Evolutionary conservation across 768 basidiomycete genomes (phyloP).

Genomic region (Lyophyllum shimeji): DNA sequence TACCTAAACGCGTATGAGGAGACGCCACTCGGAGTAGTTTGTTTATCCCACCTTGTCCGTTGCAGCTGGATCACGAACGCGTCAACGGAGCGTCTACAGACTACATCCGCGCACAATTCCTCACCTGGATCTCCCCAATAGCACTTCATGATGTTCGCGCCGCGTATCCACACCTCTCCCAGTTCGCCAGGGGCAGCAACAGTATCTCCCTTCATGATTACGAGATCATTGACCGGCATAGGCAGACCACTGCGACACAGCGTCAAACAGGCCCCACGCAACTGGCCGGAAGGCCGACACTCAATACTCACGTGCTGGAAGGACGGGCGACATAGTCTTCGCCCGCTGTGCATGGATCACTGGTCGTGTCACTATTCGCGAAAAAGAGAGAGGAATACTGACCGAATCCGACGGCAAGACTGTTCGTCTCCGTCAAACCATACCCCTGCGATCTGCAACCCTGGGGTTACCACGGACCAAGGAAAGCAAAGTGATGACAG

Average conservation of each 20-base stretch:
- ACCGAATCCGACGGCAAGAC: constrained; percentile 39
- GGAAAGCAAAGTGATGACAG: background rate
- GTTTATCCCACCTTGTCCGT: constrained; percentile 16
- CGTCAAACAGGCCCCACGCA: too few relatives aligned
- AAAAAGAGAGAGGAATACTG: constrained; percentile 4
- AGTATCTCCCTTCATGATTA: constrained; percentile 37
- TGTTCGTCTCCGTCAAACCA: constrained; percentile 55
- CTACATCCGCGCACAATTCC: background rate
- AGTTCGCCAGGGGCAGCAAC: constrained; percentile 26
- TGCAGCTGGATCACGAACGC: constrained; percentile 17
- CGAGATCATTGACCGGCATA: constrained; percentile 43
- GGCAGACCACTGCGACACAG: constrained; percentile 49
- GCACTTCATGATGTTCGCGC: constrained; percentile 51
- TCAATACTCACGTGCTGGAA: constrained; percentile 45
- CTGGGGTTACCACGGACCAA: background rate
- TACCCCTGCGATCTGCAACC: constrained; percentile 39
- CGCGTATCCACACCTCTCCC: constrained; percentile 47
- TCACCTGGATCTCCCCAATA: constrained; percentile 51
- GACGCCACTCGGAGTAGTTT: background rate
- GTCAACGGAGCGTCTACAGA: background rate
- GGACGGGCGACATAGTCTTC: constrained; percentile 52
- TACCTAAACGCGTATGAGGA: constrained; percentile 16
- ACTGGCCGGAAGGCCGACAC: too few relatives aligned
- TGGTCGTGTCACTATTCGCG: background rate
- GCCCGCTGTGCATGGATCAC: constrained; percentile 30